These are phyloP conservation scores for Viola odorata DNA, from an alignment of 345 rosid species.

Conservation along the genomic window DNA sequence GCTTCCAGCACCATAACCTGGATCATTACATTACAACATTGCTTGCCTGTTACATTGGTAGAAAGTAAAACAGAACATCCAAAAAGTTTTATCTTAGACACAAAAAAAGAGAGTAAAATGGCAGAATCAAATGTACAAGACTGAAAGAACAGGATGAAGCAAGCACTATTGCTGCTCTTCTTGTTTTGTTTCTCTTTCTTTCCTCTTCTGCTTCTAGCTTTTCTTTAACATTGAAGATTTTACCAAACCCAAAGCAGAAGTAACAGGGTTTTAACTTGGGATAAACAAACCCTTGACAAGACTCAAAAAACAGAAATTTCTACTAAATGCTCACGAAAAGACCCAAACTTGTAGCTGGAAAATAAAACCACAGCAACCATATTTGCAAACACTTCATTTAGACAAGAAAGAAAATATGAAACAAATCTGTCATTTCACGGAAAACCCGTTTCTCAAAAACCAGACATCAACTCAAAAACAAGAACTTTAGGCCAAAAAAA, in stretches of 20 bases:
- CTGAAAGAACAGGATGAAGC: too few relatives aligned
- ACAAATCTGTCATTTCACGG: slow-evolving; percentile 7
- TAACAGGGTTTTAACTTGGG: background rate
- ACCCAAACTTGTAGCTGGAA: slow-evolving; percentile 5
- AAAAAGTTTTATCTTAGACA: too few relatives aligned
- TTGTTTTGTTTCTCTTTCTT: background rate
- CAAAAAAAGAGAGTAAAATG: too few relatives aligned
- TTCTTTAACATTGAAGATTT: slow-evolving; percentile 1
- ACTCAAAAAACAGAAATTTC: slow-evolving; percentile 13
- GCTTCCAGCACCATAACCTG: slow-evolving; percentile 47
- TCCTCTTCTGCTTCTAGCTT: slow-evolving; percentile 1
- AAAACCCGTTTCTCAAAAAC: slow-evolving; percentile 19
- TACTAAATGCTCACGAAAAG: slow-evolving; percentile 18
- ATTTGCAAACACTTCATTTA: background rate
- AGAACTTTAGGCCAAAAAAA: slow-evolving; percentile 4
- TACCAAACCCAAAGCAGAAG: slow-evolving; percentile 9
- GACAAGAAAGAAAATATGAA: slow-evolving; percentile 3
- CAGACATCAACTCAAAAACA: background rate
- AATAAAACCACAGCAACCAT: slow-evolving; percentile 6
- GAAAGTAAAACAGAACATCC: background rate
- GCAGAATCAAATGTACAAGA: too few relatives aligned
- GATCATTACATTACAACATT: slow-evolving; percentile 6
- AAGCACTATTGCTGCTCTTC: slow-evolving; percentile 6
- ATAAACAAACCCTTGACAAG: slow-evolving; percentile 11
- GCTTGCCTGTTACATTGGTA: slow-evolving; percentile 10